These are phyloP conservation scores for Adenanthera pavonina DNA, from an alignment of 306 rosid species.

Conservation along the genomic window DNA sequence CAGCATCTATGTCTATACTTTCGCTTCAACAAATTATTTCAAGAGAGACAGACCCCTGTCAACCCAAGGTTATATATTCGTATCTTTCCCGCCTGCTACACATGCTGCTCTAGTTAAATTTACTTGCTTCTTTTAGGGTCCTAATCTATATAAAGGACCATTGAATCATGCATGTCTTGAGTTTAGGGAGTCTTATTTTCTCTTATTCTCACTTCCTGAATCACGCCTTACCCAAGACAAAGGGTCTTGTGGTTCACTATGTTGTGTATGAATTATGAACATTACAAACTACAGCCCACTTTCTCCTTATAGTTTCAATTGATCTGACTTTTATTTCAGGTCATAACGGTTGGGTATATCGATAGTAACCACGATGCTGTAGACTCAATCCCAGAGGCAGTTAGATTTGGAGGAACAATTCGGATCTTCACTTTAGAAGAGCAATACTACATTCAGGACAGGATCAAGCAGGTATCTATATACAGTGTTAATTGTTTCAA, in stretches of 20 bases:
- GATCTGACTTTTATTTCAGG: conserved; percentile 33
- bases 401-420: conserved; percentile 55
- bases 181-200: no score
- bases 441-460: conserved; percentile 47
- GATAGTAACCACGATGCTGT: conserved; percentile 48
- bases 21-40: conserved; percentile 65
- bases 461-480: conserved; percentile 58
- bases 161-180: no score
- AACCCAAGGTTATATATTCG: conserved; percentile 32
- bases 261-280: no score
- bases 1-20: conserved; percentile 50
- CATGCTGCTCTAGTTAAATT: no score
- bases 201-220: no score
- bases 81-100: background rate
- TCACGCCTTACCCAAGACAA: no score
- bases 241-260: no score
- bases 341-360: conserved; percentile 52
- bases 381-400: conserved; percentile 49
- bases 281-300: no score
- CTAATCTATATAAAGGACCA: no score
- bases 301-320: no score
- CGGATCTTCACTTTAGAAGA: conserved; percentile 63
- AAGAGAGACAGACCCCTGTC: conserved; percentile 62
- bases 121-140: no score
- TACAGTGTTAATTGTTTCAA: background rate